Evolutionary conservation across 2,329 filamentous ascomycete genomes (phyloP).

Genomic region (Biscogniauxia mediterranea): DNA sequence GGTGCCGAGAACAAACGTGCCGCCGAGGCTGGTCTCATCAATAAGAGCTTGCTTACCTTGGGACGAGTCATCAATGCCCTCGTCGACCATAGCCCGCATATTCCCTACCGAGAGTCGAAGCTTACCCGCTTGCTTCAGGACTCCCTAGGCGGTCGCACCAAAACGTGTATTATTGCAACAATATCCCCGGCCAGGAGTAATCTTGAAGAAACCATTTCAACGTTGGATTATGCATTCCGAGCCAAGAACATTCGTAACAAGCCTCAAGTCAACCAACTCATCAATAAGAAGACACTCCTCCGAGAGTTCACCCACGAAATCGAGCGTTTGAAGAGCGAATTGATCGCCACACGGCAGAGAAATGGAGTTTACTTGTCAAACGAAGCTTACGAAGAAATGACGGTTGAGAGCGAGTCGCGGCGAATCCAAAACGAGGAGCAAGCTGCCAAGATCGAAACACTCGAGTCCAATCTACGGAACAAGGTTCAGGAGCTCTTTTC

Average conservation of each 20-base stretch:
- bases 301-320: slow-evolving; percentile 90
- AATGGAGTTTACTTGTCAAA: slow-evolving; percentile 94
- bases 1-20: slow-evolving; percentile 98
- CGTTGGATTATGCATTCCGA: slow-evolving; percentile 93
- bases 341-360: slow-evolving; percentile 87
- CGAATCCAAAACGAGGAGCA: slow-evolving; percentile 92
- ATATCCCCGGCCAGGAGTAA: slow-evolving; percentile 94
- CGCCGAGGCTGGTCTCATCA: slow-evolving; percentile 92
- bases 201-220: slow-evolving; percentile 96
- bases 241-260: slow-evolving; percentile 99
- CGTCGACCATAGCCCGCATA: slow-evolving; percentile 85
- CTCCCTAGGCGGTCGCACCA: slow-evolving; percentile 90
- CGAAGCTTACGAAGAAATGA: slow-evolving; percentile 87
- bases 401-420: slow-evolving; percentile 85
- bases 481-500: slow-evolving; percentile 91
- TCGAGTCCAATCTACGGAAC: slow-evolving; percentile 86
- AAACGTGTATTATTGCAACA: slow-evolving; percentile 98
- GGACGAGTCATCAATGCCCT: slow-evolving; percentile 97
- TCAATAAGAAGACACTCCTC: slow-evolving; percentile 90
- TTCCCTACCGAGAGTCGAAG: slow-evolving; percentile 92
- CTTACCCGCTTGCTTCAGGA: slow-evolving; percentile 93
- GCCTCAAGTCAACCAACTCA: slow-evolving; percentile 86
- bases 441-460: slow-evolving; percentile 83
- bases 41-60: slow-evolving; percentile 93
- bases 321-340: slow-evolving; percentile 88